Conservation (phyloP, 1,284 basidiomycete genomes). For the Pseudozyma tsukubaensis region DNA sequence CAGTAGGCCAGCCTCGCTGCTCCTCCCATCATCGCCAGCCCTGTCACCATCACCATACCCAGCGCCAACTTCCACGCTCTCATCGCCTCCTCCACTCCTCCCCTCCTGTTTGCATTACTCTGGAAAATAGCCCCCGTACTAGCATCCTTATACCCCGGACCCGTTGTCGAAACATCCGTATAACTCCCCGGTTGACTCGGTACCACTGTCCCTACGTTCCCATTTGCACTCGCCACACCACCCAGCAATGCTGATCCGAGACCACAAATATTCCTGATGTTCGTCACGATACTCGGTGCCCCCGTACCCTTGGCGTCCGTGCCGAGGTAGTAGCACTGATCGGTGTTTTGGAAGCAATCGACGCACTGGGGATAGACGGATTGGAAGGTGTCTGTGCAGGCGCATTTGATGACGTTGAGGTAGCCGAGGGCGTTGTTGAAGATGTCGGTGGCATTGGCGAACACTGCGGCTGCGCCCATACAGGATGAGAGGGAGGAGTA, state of each 20-base stretch:
- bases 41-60: slow-evolving; percentile 9
- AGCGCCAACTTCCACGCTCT: slow-evolving; percentile 13
- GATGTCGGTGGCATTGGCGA: slow-evolving; percentile 54
- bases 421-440: slow-evolving; percentile 57
- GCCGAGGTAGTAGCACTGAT: slow-evolving; percentile 57
- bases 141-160: slow-evolving; percentile 42
- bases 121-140: slow-evolving; percentile 51
- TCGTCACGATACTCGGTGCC: slow-evolving; percentile 43
- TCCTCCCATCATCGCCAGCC: slow-evolving; percentile 20
- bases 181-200: slow-evolving; percentile 26
- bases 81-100: slow-evolving; percentile 18
- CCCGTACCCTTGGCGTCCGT: slow-evolving; percentile 61
- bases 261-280: slow-evolving; percentile 57
- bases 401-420: slow-evolving; percentile 74
- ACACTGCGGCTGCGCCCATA: slow-evolving; percentile 52
- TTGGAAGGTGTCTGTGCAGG: slow-evolving; percentile 77
- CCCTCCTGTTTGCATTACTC: slow-evolving; percentile 13
- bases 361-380: slow-evolving; percentile 78
- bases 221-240: slow-evolving; percentile 48
- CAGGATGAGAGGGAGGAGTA: slow-evolving; percentile 55
- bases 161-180: slow-evolving; percentile 47
- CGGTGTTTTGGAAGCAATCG: slow-evolving; percentile 72
- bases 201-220: slow-evolving; percentile 24
- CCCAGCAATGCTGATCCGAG: slow-evolving; percentile 52
- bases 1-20: slow-evolving; percentile 16